phyloP scores from a whole-genome alignment of 345 rosid genomes.

The Eucalyptus erythrocorys region DNA sequence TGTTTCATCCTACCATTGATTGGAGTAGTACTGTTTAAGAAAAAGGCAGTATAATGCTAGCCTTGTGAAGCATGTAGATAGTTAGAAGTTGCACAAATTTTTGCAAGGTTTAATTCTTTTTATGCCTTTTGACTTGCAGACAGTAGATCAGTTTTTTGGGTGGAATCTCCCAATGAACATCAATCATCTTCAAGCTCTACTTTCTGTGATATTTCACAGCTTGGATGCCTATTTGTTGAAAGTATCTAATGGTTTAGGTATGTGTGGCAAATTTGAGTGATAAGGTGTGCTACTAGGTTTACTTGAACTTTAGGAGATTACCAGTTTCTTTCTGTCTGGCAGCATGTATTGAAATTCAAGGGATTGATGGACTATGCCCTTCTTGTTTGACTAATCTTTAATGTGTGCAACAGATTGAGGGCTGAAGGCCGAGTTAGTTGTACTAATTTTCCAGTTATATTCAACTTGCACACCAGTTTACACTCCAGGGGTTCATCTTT shows the following conservation, averaged over 20 bases:
- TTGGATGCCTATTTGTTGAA: slow-evolving; percentile 73
- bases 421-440: background rate
- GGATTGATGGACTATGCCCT: background rate
- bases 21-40: background rate
- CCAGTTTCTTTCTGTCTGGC: background rate
- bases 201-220: slow-evolving; percentile 78
- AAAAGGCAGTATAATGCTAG: background rate
- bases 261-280: background rate
- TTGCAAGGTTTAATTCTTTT: background rate
- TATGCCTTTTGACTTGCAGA: slow-evolving; percentile 37
- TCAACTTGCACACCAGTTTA: background rate
- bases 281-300: background rate
- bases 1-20: background rate
- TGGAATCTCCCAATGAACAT: slow-evolving; percentile 81
- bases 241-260: slow-evolving; percentile 72
- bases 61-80: background rate
- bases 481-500: background rate
- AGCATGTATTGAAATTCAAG: background rate
- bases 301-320: background rate
- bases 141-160: slow-evolving; percentile 85
- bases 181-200: slow-evolving; percentile 91
- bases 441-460: background rate
- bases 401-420: background rate
- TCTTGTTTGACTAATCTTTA: background rate
- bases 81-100: background rate